These are phyloP conservation scores for Penicillium sp. DNA, from an alignment of 2,329 filamentous ascomycete species.

Conservation along the genomic window DNA sequence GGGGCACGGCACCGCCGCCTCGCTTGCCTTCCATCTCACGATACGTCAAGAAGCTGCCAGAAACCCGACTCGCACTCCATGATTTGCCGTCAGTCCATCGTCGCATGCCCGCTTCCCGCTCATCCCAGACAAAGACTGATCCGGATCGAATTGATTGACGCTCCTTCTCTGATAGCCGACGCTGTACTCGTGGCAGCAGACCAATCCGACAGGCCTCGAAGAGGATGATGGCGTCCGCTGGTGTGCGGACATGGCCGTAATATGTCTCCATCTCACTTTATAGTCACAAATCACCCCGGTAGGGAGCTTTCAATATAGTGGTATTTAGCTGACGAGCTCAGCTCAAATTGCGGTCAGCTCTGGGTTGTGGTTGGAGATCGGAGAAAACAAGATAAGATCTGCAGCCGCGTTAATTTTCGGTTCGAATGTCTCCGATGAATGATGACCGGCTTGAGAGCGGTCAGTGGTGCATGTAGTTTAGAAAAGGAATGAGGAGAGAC, in stretches of 20 bases:
- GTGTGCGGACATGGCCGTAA: slow-evolving; percentile 91
- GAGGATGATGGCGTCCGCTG: slow-evolving; percentile 94
- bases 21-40: slow-evolving; percentile 99
- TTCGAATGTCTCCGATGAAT: background rate
- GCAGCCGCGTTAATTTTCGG: slow-evolving; percentile 3
- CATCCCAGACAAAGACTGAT: slow-evolving; percentile 99
- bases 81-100: slow-evolving; percentile 99
- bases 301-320: slow-evolving; percentile 11
- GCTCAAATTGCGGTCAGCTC: background rate
- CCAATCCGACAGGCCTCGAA: slow-evolving; percentile 95
- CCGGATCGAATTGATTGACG: slow-evolving; percentile 93
- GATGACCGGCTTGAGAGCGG: background rate
- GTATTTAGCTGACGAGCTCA: background rate
- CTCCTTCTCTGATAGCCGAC: slow-evolving; percentile 93
- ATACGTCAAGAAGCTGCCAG: slow-evolving; percentile 95
- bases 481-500: background rate
- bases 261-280: slow-evolving; percentile 83
- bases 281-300: slow-evolving; percentile 25
- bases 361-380: slow-evolving; percentile 8
- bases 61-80: slow-evolving; percentile 97
- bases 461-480: background rate
- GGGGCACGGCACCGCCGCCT: slow-evolving; percentile 71
- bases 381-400: background rate
- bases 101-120: slow-evolving; percentile 96
- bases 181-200: slow-evolving; percentile 85